Conservation (phyloP, 441 rosid genomes). For the Melastoma candidum region DNA sequence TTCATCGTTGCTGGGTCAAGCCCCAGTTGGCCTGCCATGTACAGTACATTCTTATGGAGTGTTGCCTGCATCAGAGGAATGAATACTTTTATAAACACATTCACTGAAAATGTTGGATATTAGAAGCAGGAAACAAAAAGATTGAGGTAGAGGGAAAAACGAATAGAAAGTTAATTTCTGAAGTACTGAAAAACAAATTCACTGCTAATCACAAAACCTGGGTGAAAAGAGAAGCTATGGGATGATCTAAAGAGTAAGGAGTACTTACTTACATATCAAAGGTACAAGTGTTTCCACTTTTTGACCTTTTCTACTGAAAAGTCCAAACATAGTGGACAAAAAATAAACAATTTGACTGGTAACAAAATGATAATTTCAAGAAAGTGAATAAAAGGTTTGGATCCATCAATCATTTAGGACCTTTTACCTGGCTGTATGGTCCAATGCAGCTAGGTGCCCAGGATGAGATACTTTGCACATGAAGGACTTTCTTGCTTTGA, state of each 20-base stretch:
- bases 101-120: not conserved
- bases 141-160: not conserved
- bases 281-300: too few relatives aligned
- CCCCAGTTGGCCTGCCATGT: slow-evolving; percentile 98
- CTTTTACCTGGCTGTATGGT: slow-evolving; percentile 86
- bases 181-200: too few relatives aligned
- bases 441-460: slow-evolving; percentile 99
- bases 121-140: not conserved
- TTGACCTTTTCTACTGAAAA: too few relatives aligned
- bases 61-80: slow-evolving; percentile 52
- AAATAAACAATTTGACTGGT: not conserved
- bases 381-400: not conserved
- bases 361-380: not conserved
- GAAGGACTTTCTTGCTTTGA: slow-evolving; percentile 77
- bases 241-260: too few relatives aligned
- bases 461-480: slow-evolving; percentile 88
- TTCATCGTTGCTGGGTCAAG: slow-evolving; percentile 87
- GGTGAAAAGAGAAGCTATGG: too few relatives aligned
- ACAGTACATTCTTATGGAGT: slow-evolving; percentile 64
- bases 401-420: not conserved
- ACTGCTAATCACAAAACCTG: too few relatives aligned
- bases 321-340: too few relatives aligned
- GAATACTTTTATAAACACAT: slow-evolving; percentile 6
- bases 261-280: too few relatives aligned
- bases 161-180: too few relatives aligned